Conservation (phyloP, 352 stramenopile species). For the Phytophthora meadii region DNA sequence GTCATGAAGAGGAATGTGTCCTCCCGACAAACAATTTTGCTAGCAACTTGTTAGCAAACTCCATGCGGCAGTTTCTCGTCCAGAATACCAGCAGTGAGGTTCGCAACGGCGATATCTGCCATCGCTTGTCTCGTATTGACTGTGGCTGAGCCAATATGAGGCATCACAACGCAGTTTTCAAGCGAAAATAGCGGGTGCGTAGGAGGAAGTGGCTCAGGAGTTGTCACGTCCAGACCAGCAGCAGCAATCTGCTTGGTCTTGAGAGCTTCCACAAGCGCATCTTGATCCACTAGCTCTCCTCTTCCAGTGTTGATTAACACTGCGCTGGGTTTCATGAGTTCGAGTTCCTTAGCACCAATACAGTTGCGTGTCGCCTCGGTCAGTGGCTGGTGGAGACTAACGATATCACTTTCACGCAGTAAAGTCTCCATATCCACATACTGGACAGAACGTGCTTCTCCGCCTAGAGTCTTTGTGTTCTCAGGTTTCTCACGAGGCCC, state of each 20-base stretch:
- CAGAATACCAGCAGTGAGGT: slow-evolving; percentile 61
- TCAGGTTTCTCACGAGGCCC: slow-evolving; percentile 72
- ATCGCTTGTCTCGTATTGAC: slow-evolving; percentile 78
- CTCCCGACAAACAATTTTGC: neutral
- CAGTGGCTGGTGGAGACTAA: slow-evolving; percentile 89
- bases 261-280: slow-evolving; percentile 65
- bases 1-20: neutral
- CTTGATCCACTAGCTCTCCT: slow-evolving; percentile 91
- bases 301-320: slow-evolving; percentile 93
- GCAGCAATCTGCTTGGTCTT: slow-evolving; percentile 51
- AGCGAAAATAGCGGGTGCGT: slow-evolving; percentile 77
- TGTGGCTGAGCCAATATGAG: slow-evolving; percentile 64
- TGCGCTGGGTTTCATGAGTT: slow-evolving; percentile 84
- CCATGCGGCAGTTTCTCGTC: slow-evolving; percentile 50
- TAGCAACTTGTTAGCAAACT: slow-evolving; percentile 37
- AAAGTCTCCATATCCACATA: slow-evolving; percentile 83
- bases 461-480: slow-evolving; percentile 38
- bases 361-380: slow-evolving; percentile 71
- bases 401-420: slow-evolving; percentile 83
- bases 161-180: slow-evolving; percentile 70
- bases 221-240: slow-evolving; percentile 88
- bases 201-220: slow-evolving; percentile 88
- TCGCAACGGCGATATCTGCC: slow-evolving; percentile 75
- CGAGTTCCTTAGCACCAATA: slow-evolving; percentile 78
- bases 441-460: slow-evolving; percentile 48